A percentile compares a stretch with the other conserved stretches of the same genome.
phyloP scores from a whole-genome alignment of 345 rosid genomes.

The Sonneratia alba region DNA sequence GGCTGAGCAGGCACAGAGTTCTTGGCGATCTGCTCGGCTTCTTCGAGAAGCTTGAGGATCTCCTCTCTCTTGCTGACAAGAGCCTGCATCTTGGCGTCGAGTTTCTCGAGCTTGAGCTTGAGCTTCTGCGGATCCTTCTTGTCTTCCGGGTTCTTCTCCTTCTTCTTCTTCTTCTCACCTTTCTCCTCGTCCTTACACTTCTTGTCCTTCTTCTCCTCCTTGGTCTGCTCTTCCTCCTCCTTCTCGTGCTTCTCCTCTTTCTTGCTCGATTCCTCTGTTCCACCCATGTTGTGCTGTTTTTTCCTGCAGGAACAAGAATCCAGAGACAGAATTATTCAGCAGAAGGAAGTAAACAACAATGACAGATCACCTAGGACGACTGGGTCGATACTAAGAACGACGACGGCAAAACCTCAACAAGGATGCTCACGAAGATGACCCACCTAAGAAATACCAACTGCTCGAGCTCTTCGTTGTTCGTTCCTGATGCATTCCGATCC shows the following conservation, averaged over 20 bases:
- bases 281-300: slow-evolving; percentile 21
- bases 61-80: slow-evolving; percentile 46
- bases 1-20: slow-evolving; percentile 4
- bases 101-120: slow-evolving; percentile 46
- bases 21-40: slow-evolving; percentile 24
- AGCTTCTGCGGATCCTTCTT: slow-evolving; percentile 56
- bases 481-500: background rate
- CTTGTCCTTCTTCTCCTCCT: slow-evolving; percentile 21
- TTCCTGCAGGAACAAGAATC: background rate
- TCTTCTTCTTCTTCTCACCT: slow-evolving; percentile 31
- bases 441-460: background rate
- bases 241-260: slow-evolving; percentile 15
- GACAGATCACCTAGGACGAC: too few species aligned
- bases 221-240: slow-evolving; percentile 18
- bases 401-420: background rate
- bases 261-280: slow-evolving; percentile 19
- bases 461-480: background rate
- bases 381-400: background rate
- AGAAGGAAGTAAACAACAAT: background rate
- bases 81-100: slow-evolving; percentile 57
- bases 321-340: background rate
- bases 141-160: slow-evolving; percentile 59
- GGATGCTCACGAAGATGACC: background rate
- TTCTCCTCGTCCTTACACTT: slow-evolving; percentile 21
- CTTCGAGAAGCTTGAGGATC: slow-evolving; percentile 33